Evolutionary conservation across 441 rosid genomes (phyloP).

Genomic region (Adansonia madagascariensis): DNA sequence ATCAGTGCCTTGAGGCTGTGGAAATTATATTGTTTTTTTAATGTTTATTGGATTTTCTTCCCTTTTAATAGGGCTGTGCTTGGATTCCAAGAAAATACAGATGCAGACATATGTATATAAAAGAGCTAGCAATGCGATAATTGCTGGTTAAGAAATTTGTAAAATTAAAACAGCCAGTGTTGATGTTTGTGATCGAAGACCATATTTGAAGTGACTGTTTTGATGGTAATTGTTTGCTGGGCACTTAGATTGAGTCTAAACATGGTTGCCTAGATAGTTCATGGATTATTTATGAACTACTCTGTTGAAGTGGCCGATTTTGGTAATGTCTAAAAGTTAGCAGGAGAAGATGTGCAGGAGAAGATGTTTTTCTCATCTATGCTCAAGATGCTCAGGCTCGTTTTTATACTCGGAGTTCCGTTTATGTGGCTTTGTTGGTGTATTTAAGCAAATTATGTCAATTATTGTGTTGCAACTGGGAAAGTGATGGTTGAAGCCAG

Average conservation of each 20-base stretch:
- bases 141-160: too few relatives aligned
- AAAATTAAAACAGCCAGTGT: background rate
- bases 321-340: background rate
- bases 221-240: background rate
- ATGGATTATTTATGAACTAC: background rate
- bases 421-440: background rate
- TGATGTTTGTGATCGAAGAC: background rate
- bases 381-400: background rate
- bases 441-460: background rate
- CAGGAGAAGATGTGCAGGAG: background rate
- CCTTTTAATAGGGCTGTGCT: background rate
- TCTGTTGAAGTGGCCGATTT: background rate
- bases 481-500: background rate
- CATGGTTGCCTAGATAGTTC: background rate
- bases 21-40: background rate
- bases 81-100: background rate
- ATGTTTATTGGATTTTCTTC: conserved; percentile 4
- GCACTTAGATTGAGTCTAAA: background rate
- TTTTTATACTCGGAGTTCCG: background rate
- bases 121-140: too few relatives aligned
- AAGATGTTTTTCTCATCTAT: background rate
- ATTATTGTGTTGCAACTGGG: background rate
- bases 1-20: background rate
- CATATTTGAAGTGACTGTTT: background rate
- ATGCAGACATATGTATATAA: background rate